phyloP scores from a whole-genome alignment of 306 rosid genomes.

The Prunus kanzakura region DNA sequence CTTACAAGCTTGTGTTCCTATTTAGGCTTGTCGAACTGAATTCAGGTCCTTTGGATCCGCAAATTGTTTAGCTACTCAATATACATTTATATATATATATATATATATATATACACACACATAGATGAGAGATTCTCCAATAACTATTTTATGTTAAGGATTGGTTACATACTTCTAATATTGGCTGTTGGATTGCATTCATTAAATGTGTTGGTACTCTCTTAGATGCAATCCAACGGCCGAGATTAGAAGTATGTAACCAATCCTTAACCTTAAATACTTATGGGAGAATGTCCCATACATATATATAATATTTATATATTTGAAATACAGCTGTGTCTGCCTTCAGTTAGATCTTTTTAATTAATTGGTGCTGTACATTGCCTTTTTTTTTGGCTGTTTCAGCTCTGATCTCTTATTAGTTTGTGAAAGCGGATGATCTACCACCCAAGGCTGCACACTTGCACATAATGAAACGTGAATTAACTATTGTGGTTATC shows the following conservation, averaged over 20 bases:
- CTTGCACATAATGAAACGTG: constrained; percentile 18
- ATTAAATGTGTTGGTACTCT: too few species aligned
- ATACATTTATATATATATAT: too few species aligned
- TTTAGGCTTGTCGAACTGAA: not conserved
- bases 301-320: too few species aligned
- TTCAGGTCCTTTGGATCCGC: not conserved
- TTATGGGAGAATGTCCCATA: too few species aligned
- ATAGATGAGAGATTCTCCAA: too few species aligned
- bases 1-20: not conserved
- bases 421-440: constrained; percentile 10
- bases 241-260: too few species aligned
- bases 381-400: not conserved
- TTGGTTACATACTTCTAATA: too few species aligned
- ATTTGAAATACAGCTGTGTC: not conserved
- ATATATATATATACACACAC: too few species aligned
- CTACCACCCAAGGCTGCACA: constrained; percentile 6
- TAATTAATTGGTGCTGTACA: not conserved
- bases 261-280: too few species aligned
- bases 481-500: constrained; percentile 8
- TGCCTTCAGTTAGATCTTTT: not conserved
- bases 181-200: too few species aligned
- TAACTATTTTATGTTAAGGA: too few species aligned
- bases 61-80: not conserved
- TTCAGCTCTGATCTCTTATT: constrained; percentile 4
- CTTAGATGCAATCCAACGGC: too few species aligned